Base-by-base conservation (phyloP, 2,329 filamentous ascomycete genomes). In the Talaromyces sp. region DNA sequence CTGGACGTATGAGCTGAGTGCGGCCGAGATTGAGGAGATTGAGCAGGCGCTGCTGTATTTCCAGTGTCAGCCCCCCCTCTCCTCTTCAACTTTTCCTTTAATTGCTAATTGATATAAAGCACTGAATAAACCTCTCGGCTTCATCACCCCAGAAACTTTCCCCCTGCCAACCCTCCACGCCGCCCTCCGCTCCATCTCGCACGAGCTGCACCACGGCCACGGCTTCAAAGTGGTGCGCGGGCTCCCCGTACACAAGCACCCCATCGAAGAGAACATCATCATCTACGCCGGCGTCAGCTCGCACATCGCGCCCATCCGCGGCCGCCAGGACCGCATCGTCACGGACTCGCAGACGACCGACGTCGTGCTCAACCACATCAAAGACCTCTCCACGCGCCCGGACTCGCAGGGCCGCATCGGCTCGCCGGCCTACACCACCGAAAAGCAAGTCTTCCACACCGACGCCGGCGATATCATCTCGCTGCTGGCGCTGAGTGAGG, bases 361-460 rank as follows among this genome's bases (percentile, higher is more conserved):
- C 56, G 80, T 85, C 0, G 80, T 86, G 4, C 70, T 86, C 2
- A 75, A 79, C 8, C 86, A 89, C 64, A 85, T 89, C 72, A 89
- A 85, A 68, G 86, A 89, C 65, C 74, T 89, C 4, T 67, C 35
- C 58, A 63, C 32, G 60, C 58, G 1, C 64, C 63, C 2, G 63
- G 73, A 60, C n/a, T 53, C 29, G 17, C 66, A 66, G 8, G 71
- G 64, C 14, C 67, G 69, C 13, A 79, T 80, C 53, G 74, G 77
- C 0, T 72, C 75, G 0, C 77, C 78, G 0, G 76, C 76, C 0
- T 79, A 79, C 63, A 80, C 78, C 0, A 69, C 72, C 76, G 63
- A 73, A 32, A 74, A 73, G 31, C 71, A 75, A 31, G 69, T 86
- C 70, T 85, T 85, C 60, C 84, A 85, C 66, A 86, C 83, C 0